Evolutionary conservation across 768 basidiomycete genomes (phyloP).

Genomic region (Leccinum uliginosum): DNA sequence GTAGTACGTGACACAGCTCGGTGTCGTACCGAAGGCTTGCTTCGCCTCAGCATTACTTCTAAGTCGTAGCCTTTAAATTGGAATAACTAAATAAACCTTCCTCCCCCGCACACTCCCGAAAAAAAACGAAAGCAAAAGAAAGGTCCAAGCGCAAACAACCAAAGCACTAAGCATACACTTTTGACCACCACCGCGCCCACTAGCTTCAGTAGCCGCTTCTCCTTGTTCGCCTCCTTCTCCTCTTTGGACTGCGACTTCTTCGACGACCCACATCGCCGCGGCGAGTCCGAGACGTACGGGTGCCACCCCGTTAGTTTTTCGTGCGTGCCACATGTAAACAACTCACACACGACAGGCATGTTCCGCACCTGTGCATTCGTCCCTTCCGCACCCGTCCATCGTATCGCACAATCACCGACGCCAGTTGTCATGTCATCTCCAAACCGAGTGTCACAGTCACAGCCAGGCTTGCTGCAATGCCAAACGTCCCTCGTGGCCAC

Average conservation of each 20-base stretch:
- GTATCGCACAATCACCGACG: not conserved
- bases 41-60: too few relatives aligned
- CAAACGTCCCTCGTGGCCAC: not conserved
- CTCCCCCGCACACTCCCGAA: not conserved
- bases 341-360: not conserved
- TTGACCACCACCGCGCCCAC: slow-evolving; percentile 89
- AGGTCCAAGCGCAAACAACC: not conserved
- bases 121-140: not conserved
- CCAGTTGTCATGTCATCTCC: not conserved
- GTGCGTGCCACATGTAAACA: not conserved
- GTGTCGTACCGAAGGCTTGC: too few relatives aligned
- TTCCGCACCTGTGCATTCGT: not conserved
- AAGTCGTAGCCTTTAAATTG: too few relatives aligned
- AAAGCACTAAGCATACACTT: slow-evolving; percentile 16
- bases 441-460: not conserved
- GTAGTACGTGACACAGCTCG: too few relatives aligned
- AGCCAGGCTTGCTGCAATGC: not conserved
- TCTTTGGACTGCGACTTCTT: slow-evolving; percentile 46
- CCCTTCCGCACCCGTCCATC: not conserved
- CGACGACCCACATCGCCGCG: slow-evolving; percentile 1
- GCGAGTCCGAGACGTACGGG: not conserved
- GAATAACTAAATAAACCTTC: slow-evolving; percentile 9
- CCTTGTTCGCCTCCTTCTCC: slow-evolving; percentile 65
- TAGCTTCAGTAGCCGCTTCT: slow-evolving; percentile 78
- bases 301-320: not conserved